Evolutionary conservation across 768 basidiomycete genomes (phyloP).

Genomic region (Russula ochroleuca): DNA sequence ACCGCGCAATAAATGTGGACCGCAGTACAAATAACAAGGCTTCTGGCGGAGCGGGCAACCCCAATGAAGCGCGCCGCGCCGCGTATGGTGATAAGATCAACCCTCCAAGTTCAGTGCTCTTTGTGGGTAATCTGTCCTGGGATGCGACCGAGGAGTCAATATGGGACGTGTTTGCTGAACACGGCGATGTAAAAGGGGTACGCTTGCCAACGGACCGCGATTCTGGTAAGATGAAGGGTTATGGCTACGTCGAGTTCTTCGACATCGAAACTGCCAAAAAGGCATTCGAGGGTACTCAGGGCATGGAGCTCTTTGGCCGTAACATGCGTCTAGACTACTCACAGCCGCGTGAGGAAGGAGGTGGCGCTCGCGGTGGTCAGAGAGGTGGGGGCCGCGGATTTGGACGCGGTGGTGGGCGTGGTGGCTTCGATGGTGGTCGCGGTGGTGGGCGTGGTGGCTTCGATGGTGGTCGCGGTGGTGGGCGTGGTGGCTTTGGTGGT

Average conservation of each 20-base stretch:
- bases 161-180: conserved; percentile 88
- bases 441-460: conserved; percentile 43
- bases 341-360: conserved; percentile 66
- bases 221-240: conserved; percentile 86
- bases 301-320: conserved; percentile 78
- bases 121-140: conserved; percentile 89
- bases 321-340: conserved; percentile 67
- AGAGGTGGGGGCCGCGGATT: conserved; percentile 41
- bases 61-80: conserved; percentile 65
- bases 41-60: conserved; percentile 33
- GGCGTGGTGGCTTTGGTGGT: conserved; percentile 43
- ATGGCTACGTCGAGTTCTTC: conserved; percentile 94
- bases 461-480: conserved; percentile 41
- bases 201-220: conserved; percentile 92
- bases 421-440: conserved; percentile 42
- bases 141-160: conserved; percentile 73
- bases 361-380: conserved; percentile 48
- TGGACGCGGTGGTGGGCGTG: conserved; percentile 41
- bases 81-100: conserved; percentile 68
- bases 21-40: conserved; percentile 57
- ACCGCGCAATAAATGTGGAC: conserved; percentile 83
- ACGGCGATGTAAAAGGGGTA: conserved; percentile 79
- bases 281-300: conserved; percentile 66
- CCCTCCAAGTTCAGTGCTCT: conserved; percentile 71
- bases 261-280: conserved; percentile 74